Conservation (phyloP, 2,329 filamentous ascomycete genomes). For the Madurella fahalii region DNA sequence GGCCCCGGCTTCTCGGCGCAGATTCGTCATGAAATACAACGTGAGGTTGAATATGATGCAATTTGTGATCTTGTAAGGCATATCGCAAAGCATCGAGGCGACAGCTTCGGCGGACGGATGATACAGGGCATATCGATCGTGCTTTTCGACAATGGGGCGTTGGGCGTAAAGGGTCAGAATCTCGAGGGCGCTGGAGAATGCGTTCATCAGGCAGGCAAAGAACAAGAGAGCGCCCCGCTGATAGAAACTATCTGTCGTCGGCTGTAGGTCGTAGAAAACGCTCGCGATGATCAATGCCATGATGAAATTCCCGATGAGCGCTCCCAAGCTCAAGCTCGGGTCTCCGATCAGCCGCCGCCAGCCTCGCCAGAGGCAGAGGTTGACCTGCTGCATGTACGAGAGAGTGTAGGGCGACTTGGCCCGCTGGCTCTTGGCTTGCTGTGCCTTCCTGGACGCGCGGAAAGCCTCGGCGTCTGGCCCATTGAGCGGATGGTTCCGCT, state of each 20-base stretch:
- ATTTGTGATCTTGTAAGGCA: constrained; percentile 79
- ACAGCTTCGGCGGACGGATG: constrained; percentile 87
- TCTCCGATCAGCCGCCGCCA: constrained; percentile 75
- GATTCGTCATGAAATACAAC: constrained; percentile 83
- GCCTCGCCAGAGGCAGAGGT: constrained; percentile 76
- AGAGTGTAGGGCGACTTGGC: constrained; percentile 77
- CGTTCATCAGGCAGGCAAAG: constrained; percentile 84
- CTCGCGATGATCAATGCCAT: constrained; percentile 75
- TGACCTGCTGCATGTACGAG: constrained; percentile 69
- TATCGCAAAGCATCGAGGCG: constrained; percentile 78
- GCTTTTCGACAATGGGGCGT: constrained; percentile 89
- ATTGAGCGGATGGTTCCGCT: constrained; percentile 48
- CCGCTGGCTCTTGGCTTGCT: constrained; percentile 57
- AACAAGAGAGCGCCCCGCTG: constrained; percentile 76
- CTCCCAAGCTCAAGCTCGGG: constrained; percentile 65
- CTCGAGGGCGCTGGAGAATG: constrained; percentile 75
- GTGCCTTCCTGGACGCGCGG: constrained; percentile 49
- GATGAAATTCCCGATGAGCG: constrained; percentile 66
- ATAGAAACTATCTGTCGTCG: constrained; percentile 69
- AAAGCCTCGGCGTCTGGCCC: constrained; percentile 55
- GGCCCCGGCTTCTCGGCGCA: constrained; percentile 66
- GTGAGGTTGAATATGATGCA: constrained; percentile 71
- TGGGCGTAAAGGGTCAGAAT: constrained; percentile 84
- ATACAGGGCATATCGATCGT: constrained; percentile 79
- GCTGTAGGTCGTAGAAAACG: constrained; percentile 73